A percentile compares a stretch with the other conserved stretches of the same genome.
Conservation (phyloP, 352 stramenopile species). For the Globisporangium recalcitrans region DNA sequence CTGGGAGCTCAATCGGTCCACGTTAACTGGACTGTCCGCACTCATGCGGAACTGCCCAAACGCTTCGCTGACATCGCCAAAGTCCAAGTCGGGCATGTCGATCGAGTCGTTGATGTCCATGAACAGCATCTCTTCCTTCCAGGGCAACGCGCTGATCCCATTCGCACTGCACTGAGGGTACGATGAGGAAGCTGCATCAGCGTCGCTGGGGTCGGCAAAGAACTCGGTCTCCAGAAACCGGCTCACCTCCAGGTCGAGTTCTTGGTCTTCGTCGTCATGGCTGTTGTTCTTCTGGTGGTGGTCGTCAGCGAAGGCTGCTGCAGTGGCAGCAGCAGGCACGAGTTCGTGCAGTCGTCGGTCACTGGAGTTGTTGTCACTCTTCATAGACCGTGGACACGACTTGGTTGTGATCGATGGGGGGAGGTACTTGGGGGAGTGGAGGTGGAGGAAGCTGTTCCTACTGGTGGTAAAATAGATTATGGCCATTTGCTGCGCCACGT, state of each 20-base stretch:
- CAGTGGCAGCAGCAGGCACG: slow-evolving; percentile 7
- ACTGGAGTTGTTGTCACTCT: slow-evolving; percentile 12
- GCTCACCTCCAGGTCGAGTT: slow-evolving; percentile 12
- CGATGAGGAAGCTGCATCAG: not conserved
- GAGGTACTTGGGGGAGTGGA: not conserved
- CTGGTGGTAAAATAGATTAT: not conserved
- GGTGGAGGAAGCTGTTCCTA: not conserved
- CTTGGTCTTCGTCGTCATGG: not conserved
- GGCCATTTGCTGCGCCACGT: not conserved
- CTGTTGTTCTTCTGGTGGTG: not conserved
- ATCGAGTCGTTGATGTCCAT: slow-evolving; percentile 10
- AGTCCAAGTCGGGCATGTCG: slow-evolving; percentile 14
- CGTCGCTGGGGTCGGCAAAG: not conserved
- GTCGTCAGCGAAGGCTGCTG: not conserved
- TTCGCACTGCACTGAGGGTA: not conserved
- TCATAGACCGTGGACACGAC: slow-evolving; percentile 9
- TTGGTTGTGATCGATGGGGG: not conserved
- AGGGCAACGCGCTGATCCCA: not conserved
- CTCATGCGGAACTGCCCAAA: not conserved
- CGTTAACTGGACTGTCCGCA: not conserved
- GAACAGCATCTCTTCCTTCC: slow-evolving; percentile 9
- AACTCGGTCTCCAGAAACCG: slow-evolving; percentile 13
- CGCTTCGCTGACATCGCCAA: slow-evolving; percentile 1
- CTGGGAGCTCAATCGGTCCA: not conserved
- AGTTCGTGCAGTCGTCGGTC: slow-evolving; percentile 7